These are phyloP conservation scores for Botrytis porri DNA, from an alignment of 2,329 filamentous ascomycete genomes.

Conservation along the genomic window DNA sequence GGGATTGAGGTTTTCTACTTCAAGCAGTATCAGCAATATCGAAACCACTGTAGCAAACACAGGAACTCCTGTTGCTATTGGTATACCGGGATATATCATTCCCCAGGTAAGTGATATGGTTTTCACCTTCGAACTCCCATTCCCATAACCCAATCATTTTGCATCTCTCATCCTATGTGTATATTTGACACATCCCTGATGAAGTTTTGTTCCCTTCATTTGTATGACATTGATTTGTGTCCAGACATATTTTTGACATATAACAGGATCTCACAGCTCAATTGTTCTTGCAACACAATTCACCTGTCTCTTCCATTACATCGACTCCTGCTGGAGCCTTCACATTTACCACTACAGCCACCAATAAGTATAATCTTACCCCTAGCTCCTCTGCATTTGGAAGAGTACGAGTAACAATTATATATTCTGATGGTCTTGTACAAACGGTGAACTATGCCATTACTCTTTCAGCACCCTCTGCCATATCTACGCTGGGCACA, in stretches of 20 bases:
- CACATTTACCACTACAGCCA: constrained; percentile 34
- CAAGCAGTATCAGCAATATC: constrained; percentile 46
- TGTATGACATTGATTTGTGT: fast-evolving
- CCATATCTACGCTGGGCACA: constrained; percentile 47
- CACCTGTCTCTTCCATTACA: constrained; percentile 42
- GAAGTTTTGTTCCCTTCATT: too few species aligned
- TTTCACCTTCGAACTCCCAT: neutral
- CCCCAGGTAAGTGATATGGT: constrained; percentile 35
- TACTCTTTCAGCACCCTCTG: constrained; percentile 46
- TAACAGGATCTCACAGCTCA: constrained; percentile 43
- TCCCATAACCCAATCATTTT: neutral
- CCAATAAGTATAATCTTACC: constrained; percentile 43
- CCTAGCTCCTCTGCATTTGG: constrained; percentile 48
- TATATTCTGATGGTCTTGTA: constrained; percentile 46
- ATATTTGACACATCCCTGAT: neutral
- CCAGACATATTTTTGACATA: neutral
- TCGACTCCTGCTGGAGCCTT: constrained; percentile 43
- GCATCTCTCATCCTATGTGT: neutral
- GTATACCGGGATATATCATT: constrained; percentile 54
- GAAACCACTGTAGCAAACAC: constrained; percentile 46
- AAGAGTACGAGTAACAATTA: constrained; percentile 47
- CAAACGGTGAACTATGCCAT: constrained; percentile 58
- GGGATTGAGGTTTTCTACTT: constrained; percentile 51
- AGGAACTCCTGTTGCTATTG: constrained; percentile 49
- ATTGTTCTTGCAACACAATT: constrained; percentile 46